Conservation (phyloP, 2,329 filamentous ascomycete species). For the Leptodontidium sp. region DNA sequence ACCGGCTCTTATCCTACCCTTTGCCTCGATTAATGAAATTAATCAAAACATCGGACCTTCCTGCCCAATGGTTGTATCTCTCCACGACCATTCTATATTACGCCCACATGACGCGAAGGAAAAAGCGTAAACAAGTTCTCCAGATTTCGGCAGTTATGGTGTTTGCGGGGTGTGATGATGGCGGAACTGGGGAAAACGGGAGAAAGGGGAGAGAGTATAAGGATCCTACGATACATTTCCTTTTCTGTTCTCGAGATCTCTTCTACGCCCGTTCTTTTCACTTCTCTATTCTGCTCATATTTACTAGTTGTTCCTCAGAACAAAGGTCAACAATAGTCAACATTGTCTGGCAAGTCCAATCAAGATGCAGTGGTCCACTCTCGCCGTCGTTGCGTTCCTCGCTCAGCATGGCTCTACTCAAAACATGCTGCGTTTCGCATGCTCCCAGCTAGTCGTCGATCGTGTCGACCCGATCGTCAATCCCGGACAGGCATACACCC, state of each 20-base stretch:
- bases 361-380: slow-evolving; percentile 48
- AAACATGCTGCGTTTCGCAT: slow-evolving; percentile 38
- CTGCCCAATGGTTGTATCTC: not conserved
- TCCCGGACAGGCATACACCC: slow-evolving; percentile 32
- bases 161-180: slow-evolving; percentile 5
- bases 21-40: not conserved
- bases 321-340: not conserved
- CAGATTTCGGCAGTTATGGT: slow-evolving; percentile 12
- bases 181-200: slow-evolving; percentile 1
- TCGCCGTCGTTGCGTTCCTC: slow-evolving; percentile 47
- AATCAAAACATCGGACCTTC: slow-evolving; percentile 10
- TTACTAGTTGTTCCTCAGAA: not conserved
- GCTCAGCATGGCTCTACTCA: slow-evolving; percentile 45
- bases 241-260: slow-evolving; percentile 2
- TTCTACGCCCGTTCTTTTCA: slow-evolving; percentile 12
- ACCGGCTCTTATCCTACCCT: not conserved
- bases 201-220: slow-evolving; percentile 7
- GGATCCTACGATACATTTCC: slow-evolving; percentile 1
- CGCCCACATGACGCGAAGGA: slow-evolving; percentile 10
- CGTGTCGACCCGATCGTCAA: slow-evolving; percentile 37
- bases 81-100: not conserved
- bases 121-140: slow-evolving; percentile 4
- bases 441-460: slow-evolving; percentile 37
- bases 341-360: slow-evolving; percentile 3
- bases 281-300: not conserved